Base-by-base conservation (phyloP, 148 eudicot species). In the Selenicereus undatus region DNA sequence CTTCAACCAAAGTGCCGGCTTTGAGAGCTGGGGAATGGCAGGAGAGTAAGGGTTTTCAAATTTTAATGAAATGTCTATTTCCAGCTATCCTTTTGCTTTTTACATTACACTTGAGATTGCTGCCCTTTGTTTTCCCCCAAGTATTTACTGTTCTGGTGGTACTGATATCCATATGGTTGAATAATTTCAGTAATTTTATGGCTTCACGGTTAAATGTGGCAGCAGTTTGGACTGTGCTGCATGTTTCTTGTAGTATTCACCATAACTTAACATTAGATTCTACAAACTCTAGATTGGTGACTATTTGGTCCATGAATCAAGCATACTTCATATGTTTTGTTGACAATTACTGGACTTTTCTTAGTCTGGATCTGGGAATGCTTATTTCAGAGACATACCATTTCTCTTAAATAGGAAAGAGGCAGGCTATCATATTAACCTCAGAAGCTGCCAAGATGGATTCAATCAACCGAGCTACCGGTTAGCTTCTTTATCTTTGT, bases 401-500 rank as follows among this genome's bases (percentile, higher is more conserved):
- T 64, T 81, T 74, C 43, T 56, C 74, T 76, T 70, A 51, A 77
- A 73, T 89, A 96, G 99, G 99, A 77, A 91, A 90, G 81, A 88
- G 94, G 79, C 91, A 91, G 81, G 90, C 97, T 69, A 89, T 91
- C 43, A 91, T 96, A 75, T 90, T 96, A 82, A 91, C 87, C 64
- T 91, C 98, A 24, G 95, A 94, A 90, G 98, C 94, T 83, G 93
- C 97, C 73, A 94, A 89, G 83, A 82, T 84, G 87, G 90, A 91
- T 81, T 86, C 88, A 76, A 88, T 92, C 74, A 91, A 91, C 77
- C 85, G 98, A 83, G 99, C 99, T 66, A 87, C 80, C 75, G 99
- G 99, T 92, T 48, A 54, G 85, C 79, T 74, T 45, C 54, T 17
- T 27, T 54, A 42, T 12, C 21, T 27, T n/a, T 65, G 32, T 50